Evolutionary conservation across 2,329 filamentous ascomycete species (phyloP), one percentile per base, ranked within the genome.

Genomic region (Hypoxylon sp.): DNA sequence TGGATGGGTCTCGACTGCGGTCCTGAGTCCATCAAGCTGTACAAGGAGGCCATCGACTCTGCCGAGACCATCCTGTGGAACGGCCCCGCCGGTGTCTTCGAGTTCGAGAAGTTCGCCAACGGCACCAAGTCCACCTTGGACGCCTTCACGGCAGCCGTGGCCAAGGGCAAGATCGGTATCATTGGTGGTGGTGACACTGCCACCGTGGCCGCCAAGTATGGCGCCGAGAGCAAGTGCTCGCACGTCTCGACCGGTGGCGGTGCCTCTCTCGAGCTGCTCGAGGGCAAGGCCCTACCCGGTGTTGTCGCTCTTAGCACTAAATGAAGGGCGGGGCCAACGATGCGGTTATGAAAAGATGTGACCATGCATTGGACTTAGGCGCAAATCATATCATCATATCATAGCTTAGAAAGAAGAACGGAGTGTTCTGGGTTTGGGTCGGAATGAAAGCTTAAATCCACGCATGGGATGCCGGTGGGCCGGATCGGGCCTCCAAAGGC

Each of bases 11-110:
- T 99, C 37, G 94, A 99, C 78, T 94, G 91, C 71, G 94, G 94
- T 51, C 82, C 88, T 61, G 87, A 97, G 86, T 92, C 87, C 63
- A 81, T 95, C 68, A 84, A 91, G 78, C 83, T 95, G 49, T 97
- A 89, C 86, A 86, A 93, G 80, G 79, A 88, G 70, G 86, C 92
- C 63, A 97, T 99, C 64, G 80, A 81, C 62, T 86, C 93, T 68
- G 85, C 93, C 61, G 86, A 97, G 83, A 99, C 94, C 49, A 97
- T 99, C 73, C 89, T 99, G 60, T 99, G 94, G 94, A 99, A 99
- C 80, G 94, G 94, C 48, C 94, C 94, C 46, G 87, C 93, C 11
- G 94, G 94, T 74, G 94, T 99, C 64, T 99, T 99, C 68, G 94
- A 99, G 83, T 89, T 97, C 69, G 90, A 97, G 57, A 88, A 89